Conservation (phyloP, 2,329 filamentous ascomycete species). For the Sarocladiaceae sp. region DNA sequence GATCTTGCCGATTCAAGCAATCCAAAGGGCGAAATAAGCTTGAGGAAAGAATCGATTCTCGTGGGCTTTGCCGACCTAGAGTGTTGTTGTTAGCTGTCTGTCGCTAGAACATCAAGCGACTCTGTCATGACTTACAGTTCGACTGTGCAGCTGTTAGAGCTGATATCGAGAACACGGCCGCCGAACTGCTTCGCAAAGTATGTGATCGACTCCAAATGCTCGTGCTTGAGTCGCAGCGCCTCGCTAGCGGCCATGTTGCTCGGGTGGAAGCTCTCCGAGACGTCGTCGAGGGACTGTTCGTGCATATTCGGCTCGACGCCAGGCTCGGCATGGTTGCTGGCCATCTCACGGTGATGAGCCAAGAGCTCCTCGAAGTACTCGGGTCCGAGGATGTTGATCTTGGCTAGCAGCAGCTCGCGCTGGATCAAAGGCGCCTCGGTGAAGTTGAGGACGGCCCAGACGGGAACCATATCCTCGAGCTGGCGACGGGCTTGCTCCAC, state of each 20-base stretch:
- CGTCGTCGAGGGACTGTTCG: constrained; percentile 35
- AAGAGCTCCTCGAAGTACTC: constrained; percentile 98
- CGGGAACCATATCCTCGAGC: constrained; percentile 91
- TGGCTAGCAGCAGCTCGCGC: constrained; percentile 88
- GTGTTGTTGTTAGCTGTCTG: neutral
- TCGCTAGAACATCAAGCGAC: neutral
- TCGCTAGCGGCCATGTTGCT: constrained; percentile 78
- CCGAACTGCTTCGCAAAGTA: constrained; percentile 98
- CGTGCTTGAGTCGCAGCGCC: constrained; percentile 93
- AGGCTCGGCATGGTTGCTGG: constrained; percentile 33
- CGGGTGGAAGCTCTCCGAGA: constrained; percentile 73
- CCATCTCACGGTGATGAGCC: constrained; percentile 87
- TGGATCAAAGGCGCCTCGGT: constrained; percentile 90
- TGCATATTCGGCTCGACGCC: constrained; percentile 34
- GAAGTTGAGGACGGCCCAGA: constrained; percentile 98
- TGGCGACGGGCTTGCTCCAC: constrained; percentile 95
- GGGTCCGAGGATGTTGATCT: constrained; percentile 91
- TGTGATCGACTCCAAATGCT: constrained; percentile 93
- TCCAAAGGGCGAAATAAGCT: constrained; percentile 87
- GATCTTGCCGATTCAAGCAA: constrained; percentile 94
- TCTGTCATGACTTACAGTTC: constrained; percentile 87
- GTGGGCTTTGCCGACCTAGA: constrained; percentile 79
- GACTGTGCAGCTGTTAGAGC: constrained; percentile 96
- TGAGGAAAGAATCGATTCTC: constrained; percentile 95
- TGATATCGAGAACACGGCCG: constrained; percentile 95